Evolutionary conservation across 2,329 filamentous ascomycete species (phyloP).

Genomic region (Aureobasidium musti): DNA sequence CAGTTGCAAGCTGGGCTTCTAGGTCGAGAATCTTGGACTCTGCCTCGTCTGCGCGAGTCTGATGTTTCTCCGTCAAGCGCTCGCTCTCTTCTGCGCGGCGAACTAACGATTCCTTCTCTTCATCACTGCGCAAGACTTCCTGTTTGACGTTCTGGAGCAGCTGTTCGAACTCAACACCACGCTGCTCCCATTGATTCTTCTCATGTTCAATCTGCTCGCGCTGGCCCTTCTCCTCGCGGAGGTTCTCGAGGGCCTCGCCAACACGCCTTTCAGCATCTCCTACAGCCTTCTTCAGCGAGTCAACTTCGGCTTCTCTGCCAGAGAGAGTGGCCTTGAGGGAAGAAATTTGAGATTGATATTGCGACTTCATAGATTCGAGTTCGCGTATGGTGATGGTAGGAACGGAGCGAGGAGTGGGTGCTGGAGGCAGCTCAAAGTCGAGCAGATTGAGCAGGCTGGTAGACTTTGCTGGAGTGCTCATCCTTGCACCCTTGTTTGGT

Average conservation of each 20-base stretch:
- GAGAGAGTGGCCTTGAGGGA: slow-evolving; percentile 89
- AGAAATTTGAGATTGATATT: slow-evolving; percentile 88
- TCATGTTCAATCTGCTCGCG: slow-evolving; percentile 74
- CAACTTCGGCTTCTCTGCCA: slow-evolving; percentile 89
- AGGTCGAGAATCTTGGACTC: slow-evolving; percentile 49
- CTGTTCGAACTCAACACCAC: slow-evolving; percentile 81
- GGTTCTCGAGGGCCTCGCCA: slow-evolving; percentile 77
- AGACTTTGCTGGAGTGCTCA: slow-evolving; percentile 48
- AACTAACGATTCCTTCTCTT: slow-evolving; percentile 77
- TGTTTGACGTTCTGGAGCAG: slow-evolving; percentile 78
- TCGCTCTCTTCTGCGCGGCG: slow-evolving; percentile 76
- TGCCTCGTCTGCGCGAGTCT: slow-evolving; percentile 73
- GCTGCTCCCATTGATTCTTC: slow-evolving; percentile 79
- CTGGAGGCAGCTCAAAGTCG: slow-evolving; percentile 91
- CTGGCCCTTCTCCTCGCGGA: slow-evolving; percentile 72
- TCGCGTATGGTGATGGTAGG: slow-evolving; percentile 90
- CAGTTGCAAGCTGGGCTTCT: slow-evolving; percentile 72
- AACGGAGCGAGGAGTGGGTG: slow-evolving; percentile 87
- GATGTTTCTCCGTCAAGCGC: slow-evolving; percentile 69
- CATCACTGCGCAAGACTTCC: slow-evolving; percentile 75
- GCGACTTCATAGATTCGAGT: slow-evolving; percentile 87
- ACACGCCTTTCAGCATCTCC: slow-evolving; percentile 89
- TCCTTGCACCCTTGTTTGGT: slow-evolving; percentile 41
- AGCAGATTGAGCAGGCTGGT: slow-evolving; percentile 67
- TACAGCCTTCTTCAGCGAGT: slow-evolving; percentile 82